These are phyloP conservation scores for Tylopilus sp. DNA, from an alignment of 1,284 basidiomycete species.

Conservation along the genomic window DNA sequence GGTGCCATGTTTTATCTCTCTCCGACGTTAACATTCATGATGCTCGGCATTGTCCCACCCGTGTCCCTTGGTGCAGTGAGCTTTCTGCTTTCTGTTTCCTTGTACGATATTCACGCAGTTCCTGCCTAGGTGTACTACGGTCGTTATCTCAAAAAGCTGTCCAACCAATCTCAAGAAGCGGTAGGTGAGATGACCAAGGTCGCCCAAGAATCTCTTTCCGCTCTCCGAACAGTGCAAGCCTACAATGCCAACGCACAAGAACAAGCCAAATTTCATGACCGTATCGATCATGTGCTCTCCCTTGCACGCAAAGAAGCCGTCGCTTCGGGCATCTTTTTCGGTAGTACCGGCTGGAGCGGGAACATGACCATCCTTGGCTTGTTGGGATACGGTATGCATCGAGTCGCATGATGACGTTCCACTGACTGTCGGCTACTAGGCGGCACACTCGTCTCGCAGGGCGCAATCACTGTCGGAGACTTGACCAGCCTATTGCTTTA, in stretches of 20 bases:
- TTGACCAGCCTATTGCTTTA: slow-evolving; percentile 93
- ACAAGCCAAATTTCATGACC: slow-evolving; percentile 72
- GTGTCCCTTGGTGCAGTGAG: slow-evolving; percentile 93
- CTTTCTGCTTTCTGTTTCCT: slow-evolving; percentile 15
- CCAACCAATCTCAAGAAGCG: slow-evolving; percentile 93
- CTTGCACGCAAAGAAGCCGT: slow-evolving; percentile 91
- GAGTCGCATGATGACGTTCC: not conserved
- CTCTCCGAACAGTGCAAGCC: slow-evolving; percentile 93
- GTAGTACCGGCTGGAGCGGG: slow-evolving; percentile 93
- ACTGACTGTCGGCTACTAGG: slow-evolving; percentile 55
- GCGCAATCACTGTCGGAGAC: slow-evolving; percentile 92
- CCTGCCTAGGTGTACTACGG: slow-evolving; percentile 88
- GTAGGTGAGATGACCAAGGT: slow-evolving; percentile 95
- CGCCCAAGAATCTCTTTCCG: slow-evolving; percentile 93
- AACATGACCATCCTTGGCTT: slow-evolving; percentile 92
- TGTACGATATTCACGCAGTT: not conserved
- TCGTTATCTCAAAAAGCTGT: slow-evolving; percentile 92
- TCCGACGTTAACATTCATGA: slow-evolving; percentile 89
- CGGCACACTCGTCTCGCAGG: slow-evolving; percentile 90
- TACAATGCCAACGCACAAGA: slow-evolving; percentile 87
- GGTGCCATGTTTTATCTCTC: slow-evolving; percentile 98
- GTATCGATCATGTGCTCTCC: slow-evolving; percentile 77
- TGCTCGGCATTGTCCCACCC: slow-evolving; percentile 96
- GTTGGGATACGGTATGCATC: slow-evolving; percentile 85
- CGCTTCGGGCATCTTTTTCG: slow-evolving; percentile 94